Base-by-base conservation (phyloP, 2,329 filamentous ascomycete genomes). In the Fonsecaea nubica region DNA sequence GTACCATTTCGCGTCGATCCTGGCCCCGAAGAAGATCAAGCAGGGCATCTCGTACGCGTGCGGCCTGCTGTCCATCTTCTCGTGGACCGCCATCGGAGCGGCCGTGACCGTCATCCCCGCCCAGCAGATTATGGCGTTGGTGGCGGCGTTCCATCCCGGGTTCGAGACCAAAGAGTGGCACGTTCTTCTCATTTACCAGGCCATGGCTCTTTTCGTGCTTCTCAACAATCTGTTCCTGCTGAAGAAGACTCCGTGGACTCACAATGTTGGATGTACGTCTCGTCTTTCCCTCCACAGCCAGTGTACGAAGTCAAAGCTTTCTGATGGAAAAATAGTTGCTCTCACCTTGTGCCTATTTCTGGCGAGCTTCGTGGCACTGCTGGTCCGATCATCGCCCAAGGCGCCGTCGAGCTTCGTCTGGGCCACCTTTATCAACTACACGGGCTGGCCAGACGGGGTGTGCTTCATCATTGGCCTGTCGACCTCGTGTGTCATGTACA, bases 1-100 rank as follows among this genome's bases (percentile, higher is more conserved):
- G 59, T 76, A 75, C 45, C 73, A 75, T 58, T 76, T 74, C 66
- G 73, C 74, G 0, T 75, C 72, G 13, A 74, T 75, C 42, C 63
- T 76, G 45, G 72, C 73, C 0, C 70, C 73, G 15, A 67, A 63
- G 10, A 72, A 69, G 9, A 58, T 64, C 12, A 53, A 58, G 21
- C 55, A 58, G 18, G 50, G 30, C 12, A 35, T 63, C 15, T 63
- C 58, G 3, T 75, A 74, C 60, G 69, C 64, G 15, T 74, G 72
- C 64, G 74, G 73, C 18, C 61, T 69, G 21, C 64, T 69, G 13
- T 70, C 73, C 30, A 64, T 73, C 10, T 70, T 75, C 45, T 69
- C 70, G 1, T 74, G 74, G 72, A 70, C 75, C 21, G 66, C 72
- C 4, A 74, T 72, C 30, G 69, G 65, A 12, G 68, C 72, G 10